Evolutionary conservation across 192 early-diverging fungal genomes (phyloP), one percentile per base, ranked within the genome.

Genomic region (Linnemannia zychae): DNA sequence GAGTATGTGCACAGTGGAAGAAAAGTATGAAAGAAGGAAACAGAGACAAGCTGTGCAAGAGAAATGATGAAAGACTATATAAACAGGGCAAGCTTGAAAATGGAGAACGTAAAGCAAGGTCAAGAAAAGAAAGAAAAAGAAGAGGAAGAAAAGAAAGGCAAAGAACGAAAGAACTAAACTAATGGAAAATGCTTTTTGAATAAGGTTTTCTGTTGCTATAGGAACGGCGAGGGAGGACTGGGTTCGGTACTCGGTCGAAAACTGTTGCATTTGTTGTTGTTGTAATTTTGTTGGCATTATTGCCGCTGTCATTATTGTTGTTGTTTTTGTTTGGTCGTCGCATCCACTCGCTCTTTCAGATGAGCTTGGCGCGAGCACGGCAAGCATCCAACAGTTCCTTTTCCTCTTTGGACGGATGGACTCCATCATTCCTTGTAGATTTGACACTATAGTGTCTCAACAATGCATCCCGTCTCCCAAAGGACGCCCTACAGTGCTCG

Each of bases 391-490:
- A 44, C 17, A 65, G 28, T 11, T 84, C 81, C 15, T 44, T 47
- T 49, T 84, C 72, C 44, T 74, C 28, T 7, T 22, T 47, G 0
- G 40, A 33, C 2, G 81, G 81, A 33, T 84, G 81, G 7, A 77
- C 47, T 7, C 81, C 81, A 36, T 84, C 81, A 6, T 71, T 47
- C 40, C 76, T 60, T 0, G 40, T 1, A 31, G 57, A 6, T 53
- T 84, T 84, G 67, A 84, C 76, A 24, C 66, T 74, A 67, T 78
- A 84, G 20, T 84, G 81, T 44, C 81, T 72, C 71, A 84, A 49
- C 37, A 84, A 53, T 7, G 81, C 81, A 63, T 84, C 81, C 1
- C 81, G 63, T 52, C 81, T 52, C 12, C 20, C 76, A 63, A 84
- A 84, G 4, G 28, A 28, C 3, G 71, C 67, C 17, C 40, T 17